phyloP scores from a whole-genome alignment of 768 basidiomycete genomes.

The Brasilioporus rufonigricans region DNA sequence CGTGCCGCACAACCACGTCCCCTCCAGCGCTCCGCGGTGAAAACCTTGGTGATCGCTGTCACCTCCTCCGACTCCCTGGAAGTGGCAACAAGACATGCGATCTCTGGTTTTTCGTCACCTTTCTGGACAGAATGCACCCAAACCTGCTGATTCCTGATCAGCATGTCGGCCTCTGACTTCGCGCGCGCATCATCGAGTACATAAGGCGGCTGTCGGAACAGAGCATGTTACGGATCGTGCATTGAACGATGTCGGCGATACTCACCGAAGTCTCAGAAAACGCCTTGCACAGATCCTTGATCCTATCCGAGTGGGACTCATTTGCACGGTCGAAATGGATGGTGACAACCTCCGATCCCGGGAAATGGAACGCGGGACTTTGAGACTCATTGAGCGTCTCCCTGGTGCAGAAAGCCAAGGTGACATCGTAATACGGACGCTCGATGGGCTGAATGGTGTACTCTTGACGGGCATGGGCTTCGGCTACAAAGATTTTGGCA shows the following conservation, averaged over 20 bases:
- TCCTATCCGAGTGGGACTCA: slow-evolving; percentile 23
- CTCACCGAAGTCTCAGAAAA: slow-evolving; percentile 64
- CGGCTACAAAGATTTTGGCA: slow-evolving; percentile 34
- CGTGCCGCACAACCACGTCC: slow-evolving; percentile 55
- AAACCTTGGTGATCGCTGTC: slow-evolving; percentile 74
- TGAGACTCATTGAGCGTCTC: slow-evolving; percentile 32
- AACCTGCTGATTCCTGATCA: slow-evolving; percentile 46
- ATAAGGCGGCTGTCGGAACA: slow-evolving; percentile 50
- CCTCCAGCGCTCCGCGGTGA: slow-evolving; percentile 52
- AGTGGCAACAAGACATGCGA: slow-evolving; percentile 67
- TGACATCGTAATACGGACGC: slow-evolving; percentile 59
- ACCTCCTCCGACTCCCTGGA: slow-evolving; percentile 57
- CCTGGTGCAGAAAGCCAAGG: slow-evolving; percentile 55
- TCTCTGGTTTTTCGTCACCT: slow-evolving; percentile 29
- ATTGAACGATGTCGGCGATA: neutral
- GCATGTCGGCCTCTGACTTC: slow-evolving; percentile 45
- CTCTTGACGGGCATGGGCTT: slow-evolving; percentile 31
- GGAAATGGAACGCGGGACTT: neutral
- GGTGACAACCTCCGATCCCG: neutral
- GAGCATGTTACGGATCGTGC: neutral
- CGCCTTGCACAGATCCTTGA: slow-evolving; percentile 46
- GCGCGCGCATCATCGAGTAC: slow-evolving; percentile 42
- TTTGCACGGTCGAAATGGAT: slow-evolving; percentile 33
- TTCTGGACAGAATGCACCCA: slow-evolving; percentile 57
- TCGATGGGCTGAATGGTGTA: slow-evolving; percentile 24